Percentiles rank a stretch among this genome's conserved stretches.
Conservation (phyloP, 768 basidiomycete genomes). For the Leccinum subtestaceum region DNA sequence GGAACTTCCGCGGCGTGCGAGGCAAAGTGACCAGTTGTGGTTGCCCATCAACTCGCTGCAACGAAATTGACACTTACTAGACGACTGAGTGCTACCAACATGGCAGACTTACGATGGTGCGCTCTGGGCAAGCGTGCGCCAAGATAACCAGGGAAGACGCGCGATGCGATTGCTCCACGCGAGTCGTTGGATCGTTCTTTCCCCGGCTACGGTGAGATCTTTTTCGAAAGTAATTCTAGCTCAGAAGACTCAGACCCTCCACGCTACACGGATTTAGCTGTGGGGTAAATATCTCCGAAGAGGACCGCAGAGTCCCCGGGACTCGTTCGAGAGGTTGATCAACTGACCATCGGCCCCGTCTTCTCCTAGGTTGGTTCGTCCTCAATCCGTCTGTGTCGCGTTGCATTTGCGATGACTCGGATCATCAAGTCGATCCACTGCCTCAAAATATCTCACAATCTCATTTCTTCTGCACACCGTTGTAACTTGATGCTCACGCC, state of each 20-base stretch:
- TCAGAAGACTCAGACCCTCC: not conserved
- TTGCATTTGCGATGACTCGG: not conserved
- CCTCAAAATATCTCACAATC: too few relatives aligned
- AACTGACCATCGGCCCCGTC: not conserved
- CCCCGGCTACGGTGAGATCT: not conserved
- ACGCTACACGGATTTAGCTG: conserved; percentile 1
- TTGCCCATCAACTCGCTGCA: not conserved
- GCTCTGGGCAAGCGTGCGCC: not conserved
- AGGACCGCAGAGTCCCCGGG: not conserved
- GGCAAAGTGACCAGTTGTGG: not conserved
- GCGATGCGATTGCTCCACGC: not conserved
- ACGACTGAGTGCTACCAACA: not conserved
- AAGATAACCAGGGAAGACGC: not conserved
- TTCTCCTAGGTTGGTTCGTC: not conserved
- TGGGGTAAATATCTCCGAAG: not conserved
- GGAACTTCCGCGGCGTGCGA: not conserved
- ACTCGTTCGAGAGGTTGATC: not conserved
- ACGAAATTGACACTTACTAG: not conserved
- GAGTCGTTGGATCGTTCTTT: not conserved
- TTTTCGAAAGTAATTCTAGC: not conserved
- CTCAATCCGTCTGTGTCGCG: not conserved
- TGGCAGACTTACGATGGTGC: not conserved
- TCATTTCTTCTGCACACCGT: too few relatives aligned
- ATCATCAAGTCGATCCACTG: not conserved
- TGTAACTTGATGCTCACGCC: not conserved